These are phyloP conservation scores for Clohesyomyces aquaticus DNA, from an alignment of 495 filamentous ascomycete species.

Conservation along the genomic window DNA sequence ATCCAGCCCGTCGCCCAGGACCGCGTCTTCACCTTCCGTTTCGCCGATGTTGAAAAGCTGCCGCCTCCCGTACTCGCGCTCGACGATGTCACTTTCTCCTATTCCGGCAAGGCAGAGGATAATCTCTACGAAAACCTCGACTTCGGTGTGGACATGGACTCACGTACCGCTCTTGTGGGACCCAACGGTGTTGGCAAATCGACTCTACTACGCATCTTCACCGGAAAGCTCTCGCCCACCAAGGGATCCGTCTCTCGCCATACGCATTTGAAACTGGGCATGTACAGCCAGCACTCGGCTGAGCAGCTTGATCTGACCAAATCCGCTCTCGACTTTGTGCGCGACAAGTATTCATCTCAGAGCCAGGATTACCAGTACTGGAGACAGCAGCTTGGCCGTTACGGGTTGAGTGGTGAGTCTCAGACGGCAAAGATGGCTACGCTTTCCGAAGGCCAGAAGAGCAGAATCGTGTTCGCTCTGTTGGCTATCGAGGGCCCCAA, in stretches of 20 bases:
- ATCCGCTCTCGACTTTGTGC: conserved; percentile 94
- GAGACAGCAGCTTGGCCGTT: conserved; percentile 94
- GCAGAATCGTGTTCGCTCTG: conserved; percentile 94
- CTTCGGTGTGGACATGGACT: conserved; percentile 99
- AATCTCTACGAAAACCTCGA: conserved; percentile 96
- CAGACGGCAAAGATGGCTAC: conserved; percentile 99
- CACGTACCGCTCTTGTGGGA: conserved; percentile 92
- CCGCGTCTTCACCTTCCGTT: conserved; percentile 95
- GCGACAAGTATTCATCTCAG: conserved; percentile 88
- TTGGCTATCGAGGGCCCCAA: conserved; percentile 95
- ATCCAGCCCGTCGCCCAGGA: conserved; percentile 87
- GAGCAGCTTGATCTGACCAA: conserved; percentile 99
- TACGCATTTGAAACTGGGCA: conserved; percentile 95
- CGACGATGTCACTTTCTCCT: conserved; percentile 96
- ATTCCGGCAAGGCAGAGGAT: conserved; percentile 85
- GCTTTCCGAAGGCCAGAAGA: conserved; percentile 95
- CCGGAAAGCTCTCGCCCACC: conserved; percentile 88
- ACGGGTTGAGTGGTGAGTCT: conserved; percentile 86
- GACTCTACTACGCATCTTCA: conserved; percentile 97
- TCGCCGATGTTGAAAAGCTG: conserved; percentile 97
- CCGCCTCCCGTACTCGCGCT: conserved; percentile 95
- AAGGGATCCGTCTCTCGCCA: conserved; percentile 81
- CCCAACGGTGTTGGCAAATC: conserved; percentile 99
- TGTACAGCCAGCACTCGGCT: conserved; percentile 97
- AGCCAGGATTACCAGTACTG: conserved; percentile 99